Evolutionary conservation across 2,329 filamentous ascomycete genomes (phyloP).

Genomic region (Colletotrichum somersetense): DNA sequence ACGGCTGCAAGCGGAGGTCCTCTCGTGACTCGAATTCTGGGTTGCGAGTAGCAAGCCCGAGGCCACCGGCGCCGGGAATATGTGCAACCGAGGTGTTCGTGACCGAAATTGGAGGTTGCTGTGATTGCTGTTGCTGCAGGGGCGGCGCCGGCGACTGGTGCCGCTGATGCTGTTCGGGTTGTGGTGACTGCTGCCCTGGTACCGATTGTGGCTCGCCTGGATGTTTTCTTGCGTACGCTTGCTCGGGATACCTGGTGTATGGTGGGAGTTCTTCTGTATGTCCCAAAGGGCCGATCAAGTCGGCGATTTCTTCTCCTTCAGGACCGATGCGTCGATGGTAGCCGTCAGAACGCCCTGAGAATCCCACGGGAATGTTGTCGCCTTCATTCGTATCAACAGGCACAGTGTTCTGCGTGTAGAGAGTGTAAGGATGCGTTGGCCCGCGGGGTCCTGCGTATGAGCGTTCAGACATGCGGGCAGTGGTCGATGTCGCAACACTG

Average conservation of each 20-base stretch:
- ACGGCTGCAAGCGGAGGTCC: constrained; percentile 63
- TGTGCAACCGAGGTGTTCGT: constrained; percentile 42
- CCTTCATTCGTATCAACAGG: constrained; percentile 61
- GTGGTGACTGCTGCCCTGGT: constrained; percentile 9
- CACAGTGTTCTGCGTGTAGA: constrained; percentile 86
- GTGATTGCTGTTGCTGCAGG: constrained; percentile 29
- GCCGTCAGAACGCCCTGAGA: constrained; percentile 73
- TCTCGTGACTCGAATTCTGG: constrained; percentile 73
- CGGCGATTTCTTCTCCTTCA: constrained; percentile 87
- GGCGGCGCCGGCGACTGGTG: constrained; percentile 16
- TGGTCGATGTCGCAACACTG: constrained; percentile 80
- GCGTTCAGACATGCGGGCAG: constrained; percentile 68
- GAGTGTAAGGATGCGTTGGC: constrained; percentile 86
- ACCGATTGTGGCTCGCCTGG: constrained; percentile 26
- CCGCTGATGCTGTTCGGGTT: constrained; percentile 36
- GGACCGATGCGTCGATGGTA: constrained; percentile 82
- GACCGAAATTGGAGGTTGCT: constrained; percentile 23
- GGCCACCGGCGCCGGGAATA: constrained; percentile 70
- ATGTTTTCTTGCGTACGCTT: constrained; percentile 69
- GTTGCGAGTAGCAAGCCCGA: constrained; percentile 71
- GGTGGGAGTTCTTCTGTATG: constrained; percentile 93
- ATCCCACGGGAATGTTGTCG: constrained; percentile 76
- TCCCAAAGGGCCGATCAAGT: constrained; percentile 87
- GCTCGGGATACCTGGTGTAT: constrained; percentile 90
- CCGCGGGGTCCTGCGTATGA: constrained; percentile 72